A percentile compares a stretch with the other conserved stretches of the same genome.
Conservation (phyloP, 176 grass and related monocot species). For the Eragrostis nindensis region DNA sequence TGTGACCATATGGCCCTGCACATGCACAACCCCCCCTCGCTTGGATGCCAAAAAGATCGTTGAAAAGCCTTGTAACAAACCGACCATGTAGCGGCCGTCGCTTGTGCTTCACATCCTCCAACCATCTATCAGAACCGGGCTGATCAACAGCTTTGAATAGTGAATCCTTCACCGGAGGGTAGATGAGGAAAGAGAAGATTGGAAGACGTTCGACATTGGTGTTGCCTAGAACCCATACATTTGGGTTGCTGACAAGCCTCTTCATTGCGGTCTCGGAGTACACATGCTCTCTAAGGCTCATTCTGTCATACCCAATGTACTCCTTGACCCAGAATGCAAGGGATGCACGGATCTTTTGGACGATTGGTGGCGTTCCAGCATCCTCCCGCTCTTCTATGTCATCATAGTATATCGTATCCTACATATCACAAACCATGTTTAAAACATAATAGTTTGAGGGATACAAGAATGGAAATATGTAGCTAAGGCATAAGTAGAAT, state of each 20-base stretch:
- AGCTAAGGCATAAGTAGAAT: neutral
- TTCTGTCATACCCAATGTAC: neutral
- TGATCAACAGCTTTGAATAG: neutral
- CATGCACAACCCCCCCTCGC: conserved; percentile 77
- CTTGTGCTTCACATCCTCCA: neutral
- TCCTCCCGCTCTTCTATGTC: neutral
- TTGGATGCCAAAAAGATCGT: conserved; percentile 84
- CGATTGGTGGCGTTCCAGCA: neutral
- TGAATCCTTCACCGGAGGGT: conserved; percentile 7
- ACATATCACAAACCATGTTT: neutral
- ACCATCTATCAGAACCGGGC: neutral
- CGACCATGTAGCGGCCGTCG: conserved; percentile 62
- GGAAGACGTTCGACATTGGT: conserved; percentile 46
- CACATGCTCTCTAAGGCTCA: neutral
- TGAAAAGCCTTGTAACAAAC: conserved; percentile 65
- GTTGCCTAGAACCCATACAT: conserved; percentile 54
- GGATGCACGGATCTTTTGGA: conserved; percentile 55
- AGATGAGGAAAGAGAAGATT: conserved; percentile 73
- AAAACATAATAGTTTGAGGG: neutral
- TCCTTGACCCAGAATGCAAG: neutral
- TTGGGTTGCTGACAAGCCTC: neutral
- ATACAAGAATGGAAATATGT: neutral
- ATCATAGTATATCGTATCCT: neutral
- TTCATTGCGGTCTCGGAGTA: neutral
- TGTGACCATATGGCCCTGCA: conserved; percentile 69